Conservation (phyloP, 352 stramenopile species). For the Phytophthora rubi region DNA sequence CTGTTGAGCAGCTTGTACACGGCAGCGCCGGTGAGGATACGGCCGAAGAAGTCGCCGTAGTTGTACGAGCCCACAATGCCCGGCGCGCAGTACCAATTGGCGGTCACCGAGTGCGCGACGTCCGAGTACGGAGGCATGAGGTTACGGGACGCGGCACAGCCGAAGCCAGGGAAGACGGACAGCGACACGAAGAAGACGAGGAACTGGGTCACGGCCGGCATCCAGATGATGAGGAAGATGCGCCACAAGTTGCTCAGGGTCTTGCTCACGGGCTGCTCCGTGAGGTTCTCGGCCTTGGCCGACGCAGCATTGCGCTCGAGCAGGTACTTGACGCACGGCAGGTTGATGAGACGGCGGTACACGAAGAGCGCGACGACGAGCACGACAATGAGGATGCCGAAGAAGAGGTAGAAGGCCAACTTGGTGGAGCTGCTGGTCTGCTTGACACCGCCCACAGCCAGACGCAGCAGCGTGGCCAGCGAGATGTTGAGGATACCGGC, state of each 20-base stretch:
- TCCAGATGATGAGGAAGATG: slow-evolving; percentile 58
- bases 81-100: slow-evolving; percentile 56
- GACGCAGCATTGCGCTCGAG: slow-evolving; percentile 53
- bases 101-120: slow-evolving; percentile 23
- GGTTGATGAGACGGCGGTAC: slow-evolving; percentile 42
- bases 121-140: slow-evolving; percentile 36
- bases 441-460: slow-evolving; percentile 51
- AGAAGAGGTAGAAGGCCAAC: slow-evolving; percentile 70
- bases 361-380: slow-evolving; percentile 51
- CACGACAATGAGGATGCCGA: slow-evolving; percentile 59
- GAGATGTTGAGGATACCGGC: slow-evolving; percentile 65
- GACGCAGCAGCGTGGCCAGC: slow-evolving; percentile 57
- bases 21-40: slow-evolving; percentile 50
- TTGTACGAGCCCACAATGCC: slow-evolving; percentile 69
- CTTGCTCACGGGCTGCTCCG: slow-evolving; percentile 33
- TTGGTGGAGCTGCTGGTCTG: slow-evolving; percentile 43
- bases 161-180: slow-evolving; percentile 58
- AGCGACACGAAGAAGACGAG: slow-evolving; percentile 71
- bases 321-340: slow-evolving; percentile 60
- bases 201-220: slow-evolving; percentile 57
- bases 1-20: slow-evolving; percentile 68
- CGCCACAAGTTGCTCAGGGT: slow-evolving; percentile 51
- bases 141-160: slow-evolving; percentile 48
- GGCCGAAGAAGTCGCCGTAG: slow-evolving; percentile 69
- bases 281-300: slow-evolving; percentile 39